Evolutionary conservation across 1,284 basidiomycete genomes (phyloP).

Genomic region (Sutorius eximius): DNA sequence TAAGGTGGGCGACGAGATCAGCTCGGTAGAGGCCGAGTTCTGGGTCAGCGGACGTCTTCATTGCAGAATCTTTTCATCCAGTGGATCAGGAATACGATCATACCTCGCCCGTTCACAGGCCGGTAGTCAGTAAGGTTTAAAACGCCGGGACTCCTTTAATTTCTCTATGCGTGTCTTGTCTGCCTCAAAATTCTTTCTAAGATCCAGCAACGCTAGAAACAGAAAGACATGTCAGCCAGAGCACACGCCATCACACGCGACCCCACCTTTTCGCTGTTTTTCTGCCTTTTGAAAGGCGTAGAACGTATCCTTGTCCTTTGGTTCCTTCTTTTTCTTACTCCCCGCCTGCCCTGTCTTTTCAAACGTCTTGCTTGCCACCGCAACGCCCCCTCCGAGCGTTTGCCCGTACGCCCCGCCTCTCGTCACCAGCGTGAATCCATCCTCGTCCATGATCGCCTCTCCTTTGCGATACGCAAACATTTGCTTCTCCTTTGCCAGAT

Average conservation of each 20-base stretch:
- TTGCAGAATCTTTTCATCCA: not conserved
- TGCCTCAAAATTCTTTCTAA: slow-evolving; percentile 80
- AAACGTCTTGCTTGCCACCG: slow-evolving; percentile 75
- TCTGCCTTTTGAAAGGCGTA: slow-evolving; percentile 89
- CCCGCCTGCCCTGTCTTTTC: slow-evolving; percentile 56
- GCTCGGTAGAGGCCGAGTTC: not conserved
- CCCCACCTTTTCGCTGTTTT: slow-evolving; percentile 78
- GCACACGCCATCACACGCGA: not conserved
- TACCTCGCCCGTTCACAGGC: not conserved
- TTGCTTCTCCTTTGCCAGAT: slow-evolving; percentile 61
- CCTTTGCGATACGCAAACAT: slow-evolving; percentile 72
- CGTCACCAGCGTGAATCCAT: slow-evolving; percentile 89
- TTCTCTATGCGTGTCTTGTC: slow-evolving; percentile 88
- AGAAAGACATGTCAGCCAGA: slow-evolving; percentile 3
- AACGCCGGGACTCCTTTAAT: slow-evolving; percentile 73
- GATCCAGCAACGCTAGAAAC: slow-evolving; percentile 52
- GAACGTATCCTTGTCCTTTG: slow-evolving; percentile 73
- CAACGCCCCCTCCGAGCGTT: slow-evolving; percentile 78
- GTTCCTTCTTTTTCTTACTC: slow-evolving; percentile 61
- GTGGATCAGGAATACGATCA: not conserved
- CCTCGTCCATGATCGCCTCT: slow-evolving; percentile 86
- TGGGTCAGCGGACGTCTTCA: not conserved
- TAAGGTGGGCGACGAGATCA: not conserved
- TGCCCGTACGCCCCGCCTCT: slow-evolving; percentile 86
- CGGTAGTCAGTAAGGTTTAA: slow-evolving; percentile 74